Conservation (phyloP, 2,329 filamentous ascomycete genomes). For the Penicillium sp. region DNA sequence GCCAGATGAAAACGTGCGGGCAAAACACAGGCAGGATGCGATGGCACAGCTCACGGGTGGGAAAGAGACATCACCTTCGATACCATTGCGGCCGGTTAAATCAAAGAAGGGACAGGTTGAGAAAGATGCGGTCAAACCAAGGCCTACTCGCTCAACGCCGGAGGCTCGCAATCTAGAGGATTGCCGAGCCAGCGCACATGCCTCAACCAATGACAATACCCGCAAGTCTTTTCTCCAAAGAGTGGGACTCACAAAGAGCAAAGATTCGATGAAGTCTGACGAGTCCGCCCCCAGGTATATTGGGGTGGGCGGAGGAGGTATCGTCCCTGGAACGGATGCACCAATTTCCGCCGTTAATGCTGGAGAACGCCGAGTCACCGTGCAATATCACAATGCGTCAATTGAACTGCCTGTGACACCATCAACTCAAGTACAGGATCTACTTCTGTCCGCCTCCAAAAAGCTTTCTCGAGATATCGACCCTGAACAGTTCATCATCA, state of each 20-base stretch:
- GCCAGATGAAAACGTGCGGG: constrained; percentile 20
- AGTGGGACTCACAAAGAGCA: constrained; percentile 24
- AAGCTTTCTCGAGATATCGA: constrained; percentile 64
- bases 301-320: constrained; percentile 22
- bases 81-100: constrained; percentile 10
- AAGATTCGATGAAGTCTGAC: constrained; percentile 1
- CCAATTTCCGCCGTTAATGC: constrained; percentile 78
- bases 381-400: constrained; percentile 68
- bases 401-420: constrained; percentile 70
- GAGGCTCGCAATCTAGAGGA: neutral
- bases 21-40: constrained; percentile 31
- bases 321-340: constrained; percentile 64
- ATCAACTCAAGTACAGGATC: constrained; percentile 70
- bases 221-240: constrained; percentile 34
- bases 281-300: constrained; percentile 21
- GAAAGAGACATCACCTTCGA: constrained; percentile 3
- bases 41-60: constrained; percentile 37
- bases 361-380: constrained; percentile 69
- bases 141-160: neutral
- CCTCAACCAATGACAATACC: constrained; percentile 15
- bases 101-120: constrained; percentile 1
- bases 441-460: constrained; percentile 66
- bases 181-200: neutral
- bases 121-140: neutral
- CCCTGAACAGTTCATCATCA: constrained; percentile 64